A percentile compares a stretch with the other conserved stretches of the same genome.
These are phyloP conservation scores for Globisporangium perplexum DNA, from an alignment of 352 stramenopile species.

Conservation along the genomic window DNA sequence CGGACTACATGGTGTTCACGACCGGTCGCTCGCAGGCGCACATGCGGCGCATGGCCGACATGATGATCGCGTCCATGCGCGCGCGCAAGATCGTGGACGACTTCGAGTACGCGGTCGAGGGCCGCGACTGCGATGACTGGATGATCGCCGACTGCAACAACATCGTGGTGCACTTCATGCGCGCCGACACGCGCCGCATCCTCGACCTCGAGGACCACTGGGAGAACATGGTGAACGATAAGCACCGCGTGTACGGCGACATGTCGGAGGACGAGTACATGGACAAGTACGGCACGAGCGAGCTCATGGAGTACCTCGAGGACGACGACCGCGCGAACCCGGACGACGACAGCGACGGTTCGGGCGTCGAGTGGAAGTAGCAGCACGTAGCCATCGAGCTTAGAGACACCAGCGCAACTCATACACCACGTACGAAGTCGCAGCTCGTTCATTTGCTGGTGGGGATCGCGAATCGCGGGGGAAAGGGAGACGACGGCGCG, in stretches of 20 bases:
- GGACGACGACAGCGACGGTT: conserved; percentile 22
- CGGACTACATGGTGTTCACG: conserved; percentile 88
- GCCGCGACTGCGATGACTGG: conserved; percentile 88
- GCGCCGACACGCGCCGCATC: conserved; percentile 65
- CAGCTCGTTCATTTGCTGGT: no score
- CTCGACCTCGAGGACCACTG: conserved; percentile 75
- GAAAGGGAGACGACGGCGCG: no score
- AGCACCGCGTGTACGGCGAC: conserved; percentile 73
- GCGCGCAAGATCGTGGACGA: conserved; percentile 55
- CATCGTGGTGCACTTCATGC: conserved; percentile 88
- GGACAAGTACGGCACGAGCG: conserved; percentile 82
- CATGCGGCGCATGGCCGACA: conserved; percentile 86
- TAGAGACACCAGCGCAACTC: background rate
- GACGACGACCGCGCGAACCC: conserved; percentile 46
- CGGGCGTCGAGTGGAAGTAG: conserved; percentile 63
- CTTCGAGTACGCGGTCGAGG: conserved; percentile 81
- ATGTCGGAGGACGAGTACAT: conserved; percentile 85
- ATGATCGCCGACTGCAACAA: conserved; percentile 91
- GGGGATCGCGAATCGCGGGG: no score
- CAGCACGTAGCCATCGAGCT: no score
- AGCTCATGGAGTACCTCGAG: conserved; percentile 78
- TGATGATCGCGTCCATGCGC: conserved; percentile 85
- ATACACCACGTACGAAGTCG: background rate
- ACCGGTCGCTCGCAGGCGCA: conserved; percentile 77
- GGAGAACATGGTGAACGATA: conserved; percentile 82